Evolutionary conservation across 768 basidiomycete species (phyloP).

Genomic region (Nidularia sp.): DNA sequence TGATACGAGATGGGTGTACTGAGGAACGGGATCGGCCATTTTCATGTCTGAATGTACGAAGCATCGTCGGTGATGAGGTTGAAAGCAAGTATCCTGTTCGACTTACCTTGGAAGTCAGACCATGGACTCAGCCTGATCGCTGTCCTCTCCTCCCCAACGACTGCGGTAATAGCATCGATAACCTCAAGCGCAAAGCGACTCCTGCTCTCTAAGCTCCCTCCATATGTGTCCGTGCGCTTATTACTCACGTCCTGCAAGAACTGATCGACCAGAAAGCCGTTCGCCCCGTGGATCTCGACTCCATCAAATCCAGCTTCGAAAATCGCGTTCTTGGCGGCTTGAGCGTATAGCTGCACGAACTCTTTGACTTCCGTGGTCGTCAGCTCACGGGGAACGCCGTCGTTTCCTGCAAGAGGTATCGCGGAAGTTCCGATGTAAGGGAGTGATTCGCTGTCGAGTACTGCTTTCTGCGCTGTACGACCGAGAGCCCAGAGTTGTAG

Average conservation of each 20-base stretch:
- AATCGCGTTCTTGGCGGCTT: constrained; percentile 41
- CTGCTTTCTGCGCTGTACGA: constrained; percentile 18
- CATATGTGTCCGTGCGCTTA: constrained; percentile 51
- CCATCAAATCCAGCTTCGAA: constrained; percentile 19
- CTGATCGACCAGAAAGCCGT: constrained; percentile 22
- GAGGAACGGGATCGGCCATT: constrained; percentile 26
- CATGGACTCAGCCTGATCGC: constrained; percentile 42
- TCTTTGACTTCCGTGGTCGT: constrained; percentile 34
- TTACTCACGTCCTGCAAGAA: constrained; percentile 28
- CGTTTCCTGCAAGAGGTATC: constrained; percentile 7
- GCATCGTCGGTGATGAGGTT: background rate
- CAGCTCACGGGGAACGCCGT: constrained; percentile 25
- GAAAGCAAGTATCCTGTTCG: background rate
- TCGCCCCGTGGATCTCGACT: constrained; percentile 21
- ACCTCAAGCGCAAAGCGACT: constrained; percentile 45
- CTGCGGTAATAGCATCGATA: constrained; percentile 34
- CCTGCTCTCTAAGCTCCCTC: constrained; percentile 50
- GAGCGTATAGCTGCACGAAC: constrained; percentile 29
- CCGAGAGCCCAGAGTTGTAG: constrained; percentile 49
- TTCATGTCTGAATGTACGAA: constrained; percentile 21
- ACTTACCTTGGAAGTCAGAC: constrained; percentile 25
- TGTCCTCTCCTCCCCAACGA: constrained; percentile 38
- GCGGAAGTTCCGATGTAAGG: constrained; percentile 18
- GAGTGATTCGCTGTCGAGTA: constrained; percentile 12
- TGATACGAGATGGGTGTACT: constrained; percentile 25